Evolutionary conservation across 768 basidiomycete genomes (phyloP).

Genomic region (Mycena sanguinolenta): DNA sequence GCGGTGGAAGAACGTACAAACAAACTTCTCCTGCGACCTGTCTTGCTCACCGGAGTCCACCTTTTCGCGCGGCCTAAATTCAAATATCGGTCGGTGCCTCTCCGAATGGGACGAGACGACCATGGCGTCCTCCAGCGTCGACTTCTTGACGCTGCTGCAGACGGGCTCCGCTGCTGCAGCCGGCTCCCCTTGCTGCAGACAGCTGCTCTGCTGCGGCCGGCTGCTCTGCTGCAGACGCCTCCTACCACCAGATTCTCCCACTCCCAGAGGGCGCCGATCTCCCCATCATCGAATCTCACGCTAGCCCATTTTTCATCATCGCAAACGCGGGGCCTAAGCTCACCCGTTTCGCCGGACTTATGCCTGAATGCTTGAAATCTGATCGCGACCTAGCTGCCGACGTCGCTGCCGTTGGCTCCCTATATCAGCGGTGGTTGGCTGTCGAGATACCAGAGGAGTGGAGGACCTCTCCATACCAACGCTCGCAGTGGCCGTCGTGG

Average conservation of each 20-base stretch:
- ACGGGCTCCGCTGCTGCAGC: no score
- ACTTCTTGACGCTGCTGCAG: background rate
- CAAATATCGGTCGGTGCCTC: slow-evolving; percentile 13
- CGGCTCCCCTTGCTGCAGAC: no score
- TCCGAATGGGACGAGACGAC: background rate
- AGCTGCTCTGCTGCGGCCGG: no score
- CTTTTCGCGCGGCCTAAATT: background rate
- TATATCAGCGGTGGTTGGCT: slow-evolving; percentile 1
- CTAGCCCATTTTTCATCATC: slow-evolving; percentile 13
- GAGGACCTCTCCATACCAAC: background rate
- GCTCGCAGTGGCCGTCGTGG: slow-evolving; percentile 11
- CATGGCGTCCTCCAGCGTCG: background rate
- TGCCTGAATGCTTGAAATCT: background rate
- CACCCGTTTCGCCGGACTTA: background rate
- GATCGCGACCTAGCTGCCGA: background rate
- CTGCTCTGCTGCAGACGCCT: no score
- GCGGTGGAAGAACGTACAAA: slow-evolving; percentile 11
- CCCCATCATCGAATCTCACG: slow-evolving; percentile 7
- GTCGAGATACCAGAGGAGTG: slow-evolving; percentile 3
- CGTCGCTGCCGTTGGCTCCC: background rate
- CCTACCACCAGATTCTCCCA: slow-evolving; percentile 13
- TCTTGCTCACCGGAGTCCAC: slow-evolving; percentile 5
- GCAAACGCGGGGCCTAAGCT: slow-evolving; percentile 12
- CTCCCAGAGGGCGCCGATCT: background rate
- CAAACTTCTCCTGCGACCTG: background rate